Percentiles rank a stretch among this genome's conserved stretches.
These are phyloP conservation scores for Inga leiocalycina DNA, from an alignment of 306 rosid genomes.

Conservation along the genomic window DNA sequence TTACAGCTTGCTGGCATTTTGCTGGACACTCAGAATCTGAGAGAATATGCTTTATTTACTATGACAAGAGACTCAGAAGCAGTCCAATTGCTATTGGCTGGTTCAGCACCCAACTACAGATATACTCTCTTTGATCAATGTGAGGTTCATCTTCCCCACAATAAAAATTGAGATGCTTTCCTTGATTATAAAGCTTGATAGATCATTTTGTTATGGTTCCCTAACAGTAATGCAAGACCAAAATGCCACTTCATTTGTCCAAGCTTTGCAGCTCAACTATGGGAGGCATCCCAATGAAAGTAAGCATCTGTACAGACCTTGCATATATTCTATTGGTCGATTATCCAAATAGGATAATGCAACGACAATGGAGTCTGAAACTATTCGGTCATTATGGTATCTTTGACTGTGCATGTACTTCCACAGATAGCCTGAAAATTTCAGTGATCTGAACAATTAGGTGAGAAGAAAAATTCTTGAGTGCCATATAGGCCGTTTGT, in stretches of 20 bases:
- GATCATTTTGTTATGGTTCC: conserved; percentile 29
- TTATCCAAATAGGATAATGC: conserved; percentile 5
- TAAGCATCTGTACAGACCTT: conserved; percentile 44
- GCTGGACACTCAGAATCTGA: conserved; percentile 77
- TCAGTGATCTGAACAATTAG: not conserved
- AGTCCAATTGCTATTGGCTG: conserved; percentile 77
- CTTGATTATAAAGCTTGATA: conserved; percentile 11
- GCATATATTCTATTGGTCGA: not conserved
- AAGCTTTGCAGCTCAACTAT: conserved; percentile 63
- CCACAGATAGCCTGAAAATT: not conserved
- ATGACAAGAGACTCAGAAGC: conserved; percentile 95
- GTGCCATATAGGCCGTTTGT: not conserved
- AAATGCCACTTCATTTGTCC: conserved; percentile 54
- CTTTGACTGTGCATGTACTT: not conserved
- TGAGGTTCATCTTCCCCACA: conserved; percentile 28
- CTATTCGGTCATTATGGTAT: conserved; percentile 14
- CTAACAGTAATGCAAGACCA: conserved; percentile 70
- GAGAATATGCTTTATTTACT: conserved; percentile 48
- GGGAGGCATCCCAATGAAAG: conserved; percentile 59
- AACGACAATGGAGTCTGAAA: not conserved
- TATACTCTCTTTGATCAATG: conserved; percentile 73
- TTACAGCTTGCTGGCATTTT: conserved; percentile 88
- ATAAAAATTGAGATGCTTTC: conserved; percentile 26
- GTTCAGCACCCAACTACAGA: conserved; percentile 65
- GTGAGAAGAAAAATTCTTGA: not conserved